Conservation (phyloP, 2,329 filamentous ascomycete species). For the Dactylonectria macrodidyma region DNA sequence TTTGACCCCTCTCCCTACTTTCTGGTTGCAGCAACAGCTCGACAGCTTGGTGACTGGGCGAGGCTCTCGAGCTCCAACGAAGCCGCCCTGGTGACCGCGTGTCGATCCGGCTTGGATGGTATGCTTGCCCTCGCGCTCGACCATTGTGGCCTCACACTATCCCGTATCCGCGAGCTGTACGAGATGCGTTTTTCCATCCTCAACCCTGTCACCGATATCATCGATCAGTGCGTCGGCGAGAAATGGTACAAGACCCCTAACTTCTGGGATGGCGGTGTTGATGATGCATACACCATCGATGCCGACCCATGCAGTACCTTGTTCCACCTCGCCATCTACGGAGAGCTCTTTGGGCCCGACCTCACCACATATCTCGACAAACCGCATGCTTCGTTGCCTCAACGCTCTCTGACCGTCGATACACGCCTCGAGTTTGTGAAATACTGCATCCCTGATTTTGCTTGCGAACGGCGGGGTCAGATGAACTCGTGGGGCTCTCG, state of each 20-base stretch:
- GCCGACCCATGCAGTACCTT: slow-evolving; percentile 13
- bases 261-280: slow-evolving; percentile 25
- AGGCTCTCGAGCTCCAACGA: slow-evolving; percentile 5
- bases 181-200: slow-evolving; percentile 22
- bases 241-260: slow-evolving; percentile 22
- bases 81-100: slow-evolving; percentile 8
- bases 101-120: slow-evolving; percentile 11
- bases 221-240: slow-evolving; percentile 21
- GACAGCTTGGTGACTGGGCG: slow-evolving; percentile 23
- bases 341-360: slow-evolving; percentile 20
- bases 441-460: slow-evolving; percentile 28
- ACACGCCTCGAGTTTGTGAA: slow-evolving; percentile 30
- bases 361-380: slow-evolving; percentile 6
- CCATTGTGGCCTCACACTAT: slow-evolving; percentile 22
- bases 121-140: slow-evolving; percentile 16
- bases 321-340: slow-evolving; percentile 27
- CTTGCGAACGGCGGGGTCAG: not conserved
- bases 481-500: no score
- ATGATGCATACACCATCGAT: slow-evolving; percentile 27
- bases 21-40: slow-evolving; percentile 21
- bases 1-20: slow-evolving; percentile 26
- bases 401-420: slow-evolving; percentile 10
- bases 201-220: slow-evolving; percentile 23
- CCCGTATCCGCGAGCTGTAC: slow-evolving; percentile 25
- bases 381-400: not conserved